Conservation (phyloP, 1,139 yeast genomes). For the Kurtzmaniella natalensis region DNA sequence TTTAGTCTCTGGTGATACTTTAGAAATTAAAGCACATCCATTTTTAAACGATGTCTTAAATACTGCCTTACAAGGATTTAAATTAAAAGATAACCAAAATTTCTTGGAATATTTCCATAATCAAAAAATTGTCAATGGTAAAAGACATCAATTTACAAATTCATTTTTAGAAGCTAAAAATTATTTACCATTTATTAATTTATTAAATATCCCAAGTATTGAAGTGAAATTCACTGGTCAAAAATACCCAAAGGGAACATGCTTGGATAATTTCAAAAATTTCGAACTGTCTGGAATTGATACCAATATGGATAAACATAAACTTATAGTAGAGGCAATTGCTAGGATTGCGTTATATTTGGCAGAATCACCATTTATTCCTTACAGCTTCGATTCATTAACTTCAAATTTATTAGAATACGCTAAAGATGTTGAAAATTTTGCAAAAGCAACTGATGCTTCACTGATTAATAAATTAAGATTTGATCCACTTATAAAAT, state of each 20-base stretch:
- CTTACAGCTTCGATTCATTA: slow-evolving; percentile 55
- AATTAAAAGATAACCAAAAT: slow-evolving; percentile 8
- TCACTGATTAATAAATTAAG: slow-evolving; percentile 21
- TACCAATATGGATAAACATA: slow-evolving; percentile 53
- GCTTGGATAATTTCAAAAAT: slow-evolving; percentile 62
- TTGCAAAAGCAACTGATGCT: slow-evolving; percentile 23
- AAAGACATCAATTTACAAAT: slow-evolving; percentile 27
- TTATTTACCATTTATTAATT: slow-evolving; percentile 61
- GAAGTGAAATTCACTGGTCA: slow-evolving; percentile 48
- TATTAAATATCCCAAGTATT: slow-evolving; percentile 66
- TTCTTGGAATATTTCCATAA: slow-evolving; percentile 26
- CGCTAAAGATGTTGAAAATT: slow-evolving; percentile 45
- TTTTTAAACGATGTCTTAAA: slow-evolving; percentile 45
- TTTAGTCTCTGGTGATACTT: slow-evolving; percentile 58
- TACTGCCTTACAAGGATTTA: slow-evolving; percentile 37
- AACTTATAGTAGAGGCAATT: slow-evolving; percentile 53
- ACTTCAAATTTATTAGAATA: slow-evolving; percentile 42
- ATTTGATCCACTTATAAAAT: slow-evolving; percentile 21
- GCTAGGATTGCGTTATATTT: slow-evolving; percentile 51
- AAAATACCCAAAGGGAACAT: slow-evolving; percentile 56
- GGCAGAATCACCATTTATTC: slow-evolving; percentile 73
- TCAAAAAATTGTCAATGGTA: slow-evolving; percentile 17
- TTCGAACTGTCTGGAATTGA: slow-evolving; percentile 47
- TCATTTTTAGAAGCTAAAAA: slow-evolving; percentile 54
- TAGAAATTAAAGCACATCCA: slow-evolving; percentile 66